Base-by-base conservation (phyloP, 2,329 filamentous ascomycete genomes). In the Ceratocystiopsis sp. region DNA sequence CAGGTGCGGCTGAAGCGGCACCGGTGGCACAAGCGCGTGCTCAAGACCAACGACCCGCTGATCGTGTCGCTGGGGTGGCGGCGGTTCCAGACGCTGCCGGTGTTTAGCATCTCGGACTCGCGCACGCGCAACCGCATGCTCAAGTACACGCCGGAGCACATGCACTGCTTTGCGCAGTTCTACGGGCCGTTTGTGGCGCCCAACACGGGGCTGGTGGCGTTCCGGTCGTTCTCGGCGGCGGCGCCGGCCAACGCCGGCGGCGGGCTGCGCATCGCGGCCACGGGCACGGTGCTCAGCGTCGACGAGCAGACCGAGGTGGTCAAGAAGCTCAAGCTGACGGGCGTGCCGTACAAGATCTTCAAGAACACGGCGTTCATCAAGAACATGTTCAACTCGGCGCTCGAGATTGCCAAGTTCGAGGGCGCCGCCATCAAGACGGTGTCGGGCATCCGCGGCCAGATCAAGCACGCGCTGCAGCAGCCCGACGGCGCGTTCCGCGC, bases 301-400 rank as follows among this genome's bases (percentile, higher is more conserved):
- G 91, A 98, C 58, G 87, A 96, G 63, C 84, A 81, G 36, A 87
- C 84, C 3, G 91, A 98, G 59, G 96, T 98, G 51, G 91, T 98
- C 61, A 98, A 98, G 47, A 98, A 98, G 69, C 78, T 98, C 57
- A 98, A 98, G 62, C 74, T 98, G 40, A 53, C 52, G 42, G 52
- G 52, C 35, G 35, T 42, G 40, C 87, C 91, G 1, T 93, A 91
- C 72, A 96, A 96, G 66, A 93, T 96, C 61, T 96, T 93, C 75
- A 94, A 94, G 64, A 98, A 98, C 66, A 98, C 91, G 0, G 87
- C 91, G 35, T 98, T 98, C 59, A 86, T 98, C 65, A 93, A 91
- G 61, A 85, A 93, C 64, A 98, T 98, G 91, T 98, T 98, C 70
- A 86, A 76, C 57, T 80, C 81, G 1, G 72, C 85, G 0, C 77